Evolutionary conservation across 768 basidiomycete genomes (phyloP).

Genomic region (Leccinum arenicola): DNA sequence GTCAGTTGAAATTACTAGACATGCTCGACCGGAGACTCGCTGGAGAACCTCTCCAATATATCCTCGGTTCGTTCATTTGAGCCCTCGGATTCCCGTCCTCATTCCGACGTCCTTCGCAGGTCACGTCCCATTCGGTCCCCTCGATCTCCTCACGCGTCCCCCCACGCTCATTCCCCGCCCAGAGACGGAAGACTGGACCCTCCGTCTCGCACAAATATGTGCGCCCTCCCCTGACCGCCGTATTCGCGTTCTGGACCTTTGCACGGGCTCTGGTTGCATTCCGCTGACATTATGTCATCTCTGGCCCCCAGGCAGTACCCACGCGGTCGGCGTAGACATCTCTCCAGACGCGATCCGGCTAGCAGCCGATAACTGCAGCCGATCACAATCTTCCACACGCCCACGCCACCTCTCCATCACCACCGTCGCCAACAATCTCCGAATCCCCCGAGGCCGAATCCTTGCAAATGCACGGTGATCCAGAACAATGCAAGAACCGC

Average conservation of each 20-base stretch:
- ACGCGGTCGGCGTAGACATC: slow-evolving; percentile 66
- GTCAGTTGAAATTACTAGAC: slow-evolving; percentile 12
- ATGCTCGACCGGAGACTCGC: slow-evolving; percentile 58
- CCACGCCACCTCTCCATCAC: slow-evolving; percentile 16
- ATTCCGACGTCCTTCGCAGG: slow-evolving; percentile 33
- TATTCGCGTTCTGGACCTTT: slow-evolving; percentile 73
- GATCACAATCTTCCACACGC: slow-evolving; percentile 10
- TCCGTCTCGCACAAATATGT: slow-evolving; percentile 53
- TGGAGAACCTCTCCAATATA: slow-evolving; percentile 89
- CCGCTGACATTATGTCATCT: slow-evolving; percentile 77
- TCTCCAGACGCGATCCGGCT: slow-evolving; percentile 55
- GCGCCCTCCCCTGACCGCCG: slow-evolving; percentile 30
- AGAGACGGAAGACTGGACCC: slow-evolving; percentile 87
- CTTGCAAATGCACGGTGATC: neutral
- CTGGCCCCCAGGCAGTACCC: slow-evolving; percentile 52
- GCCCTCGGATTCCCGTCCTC: neutral
- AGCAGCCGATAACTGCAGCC: slow-evolving; percentile 43
- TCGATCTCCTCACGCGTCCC: slow-evolving; percentile 66
- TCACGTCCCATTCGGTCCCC: slow-evolving; percentile 85
- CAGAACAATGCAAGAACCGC: neutral
- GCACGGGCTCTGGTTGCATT: slow-evolving; percentile 92
- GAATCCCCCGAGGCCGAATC: neutral
- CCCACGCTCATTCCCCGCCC: slow-evolving; percentile 93
- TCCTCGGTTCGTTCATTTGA: slow-evolving; percentile 57
- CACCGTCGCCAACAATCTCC: slow-evolving; percentile 2